Evolutionary conservation across 768 basidiomycete species (phyloP).

Genomic region (Multifurca ochricompacta): DNA sequence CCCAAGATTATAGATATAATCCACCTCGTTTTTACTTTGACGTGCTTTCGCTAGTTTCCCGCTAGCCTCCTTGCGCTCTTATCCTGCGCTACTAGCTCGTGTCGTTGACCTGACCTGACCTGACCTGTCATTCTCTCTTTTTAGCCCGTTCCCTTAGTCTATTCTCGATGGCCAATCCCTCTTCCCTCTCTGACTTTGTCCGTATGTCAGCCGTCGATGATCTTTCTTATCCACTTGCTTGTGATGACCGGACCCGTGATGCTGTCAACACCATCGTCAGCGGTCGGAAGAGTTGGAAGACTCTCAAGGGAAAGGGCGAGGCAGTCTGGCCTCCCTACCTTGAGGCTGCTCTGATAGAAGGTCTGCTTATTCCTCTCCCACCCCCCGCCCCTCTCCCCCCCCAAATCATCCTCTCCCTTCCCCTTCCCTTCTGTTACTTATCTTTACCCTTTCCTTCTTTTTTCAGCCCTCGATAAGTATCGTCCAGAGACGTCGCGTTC

Average conservation of each 20-base stretch:
- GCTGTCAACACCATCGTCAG: conserved; percentile 61
- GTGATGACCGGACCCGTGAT: conserved; percentile 31
- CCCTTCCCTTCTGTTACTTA: background rate
- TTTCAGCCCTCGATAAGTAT: conserved; percentile 59
- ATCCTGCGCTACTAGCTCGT: conserved; percentile 9
- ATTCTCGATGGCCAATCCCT: conserved; percentile 16
- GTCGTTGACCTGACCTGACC: background rate
- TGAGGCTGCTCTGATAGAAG: conserved; percentile 71
- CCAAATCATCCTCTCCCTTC: conserved; percentile 14
- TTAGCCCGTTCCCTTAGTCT: conserved; percentile 6
- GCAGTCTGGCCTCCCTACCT: conserved; percentile 76
- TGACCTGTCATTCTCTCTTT: conserved; percentile 9
- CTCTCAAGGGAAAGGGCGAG: conserved; percentile 56
- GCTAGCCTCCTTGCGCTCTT: conserved; percentile 4
- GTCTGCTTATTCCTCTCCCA: conserved; percentile 29
- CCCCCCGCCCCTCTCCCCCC: background rate
- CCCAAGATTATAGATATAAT: conserved; percentile 16
- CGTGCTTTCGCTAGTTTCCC: conserved; percentile 9
- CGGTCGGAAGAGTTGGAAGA: conserved; percentile 71
- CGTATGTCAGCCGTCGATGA: conserved; percentile 23
- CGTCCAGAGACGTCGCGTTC: conserved; percentile 66
- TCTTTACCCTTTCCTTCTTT: background rate
- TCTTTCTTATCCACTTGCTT: conserved; percentile 17
- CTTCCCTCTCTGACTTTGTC: conserved; percentile 20
- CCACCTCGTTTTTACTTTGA: conserved; percentile 19